A percentile compares a stretch with the other conserved stretches of the same genome.
Evolutionary conservation across 1,284 basidiomycete species (phyloP).

Genomic region (Apiotrichum porosum): DNA sequence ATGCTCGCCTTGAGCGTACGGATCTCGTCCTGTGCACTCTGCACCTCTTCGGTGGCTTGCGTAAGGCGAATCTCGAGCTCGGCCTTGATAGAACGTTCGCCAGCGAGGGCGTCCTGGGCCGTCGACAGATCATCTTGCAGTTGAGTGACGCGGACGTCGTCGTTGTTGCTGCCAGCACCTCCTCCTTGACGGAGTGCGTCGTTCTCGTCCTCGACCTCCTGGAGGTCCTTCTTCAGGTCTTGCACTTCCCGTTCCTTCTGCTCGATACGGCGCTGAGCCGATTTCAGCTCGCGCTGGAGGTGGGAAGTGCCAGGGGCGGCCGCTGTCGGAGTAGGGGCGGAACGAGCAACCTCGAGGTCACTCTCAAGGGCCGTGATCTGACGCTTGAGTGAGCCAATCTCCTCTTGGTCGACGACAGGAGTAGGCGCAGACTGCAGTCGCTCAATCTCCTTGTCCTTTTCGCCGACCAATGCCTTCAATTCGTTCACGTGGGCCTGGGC

Average conservation of each 20-base stretch:
- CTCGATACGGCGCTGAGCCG: conserved; percentile 20
- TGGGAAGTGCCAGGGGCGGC: conserved; percentile 5
- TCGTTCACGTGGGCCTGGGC: background rate
- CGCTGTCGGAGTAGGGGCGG: conserved; percentile 4
- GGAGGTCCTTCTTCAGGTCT: conserved; percentile 6
- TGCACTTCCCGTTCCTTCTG: conserved; percentile 7
- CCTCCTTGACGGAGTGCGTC: conserved; percentile 13
- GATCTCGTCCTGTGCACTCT: too few species aligned
- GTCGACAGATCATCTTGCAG: too few species aligned
- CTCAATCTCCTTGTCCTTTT: conserved; percentile 5
- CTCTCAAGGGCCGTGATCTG: conserved; percentile 20
- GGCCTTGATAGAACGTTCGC: too few species aligned
- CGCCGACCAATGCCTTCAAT: conserved; percentile 1
- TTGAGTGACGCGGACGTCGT: too few species aligned
- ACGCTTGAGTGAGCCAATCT: conserved; percentile 2
- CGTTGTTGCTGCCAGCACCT: too few species aligned
- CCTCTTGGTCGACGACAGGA: background rate
- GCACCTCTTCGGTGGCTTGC: too few species aligned
- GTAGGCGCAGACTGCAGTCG: background rate
- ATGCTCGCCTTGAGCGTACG: too few species aligned
- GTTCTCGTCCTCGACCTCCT: conserved; percentile 20
- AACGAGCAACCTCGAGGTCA: conserved; percentile 12
- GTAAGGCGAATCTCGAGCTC: too few species aligned
- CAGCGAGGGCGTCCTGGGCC: too few species aligned
- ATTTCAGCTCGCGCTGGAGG: conserved; percentile 24